Base-by-base conservation (phyloP, 352 stramenopile species). In the Globisporangium barbulae region DNA sequence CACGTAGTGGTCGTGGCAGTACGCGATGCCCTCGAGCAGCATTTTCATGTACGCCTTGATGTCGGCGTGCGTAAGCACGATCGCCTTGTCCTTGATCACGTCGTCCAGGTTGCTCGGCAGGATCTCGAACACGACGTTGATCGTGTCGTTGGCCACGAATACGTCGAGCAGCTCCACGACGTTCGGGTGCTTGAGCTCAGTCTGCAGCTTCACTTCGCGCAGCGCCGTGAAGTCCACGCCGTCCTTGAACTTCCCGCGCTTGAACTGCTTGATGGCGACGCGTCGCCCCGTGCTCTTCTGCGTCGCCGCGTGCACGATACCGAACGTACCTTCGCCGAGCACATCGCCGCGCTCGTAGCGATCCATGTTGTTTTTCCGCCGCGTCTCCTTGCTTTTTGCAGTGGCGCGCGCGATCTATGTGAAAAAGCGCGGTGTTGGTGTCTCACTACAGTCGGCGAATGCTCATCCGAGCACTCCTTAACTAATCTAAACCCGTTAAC, bases 1-100 rank as follows among this genome's bases (percentile, higher is more conserved):
- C 35, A 96, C 84, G 61, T 82, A 93, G 72, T 93, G 83, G 10
- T 78, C 77, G 69, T 96, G 88, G 60, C 88, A 90, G 59, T 93
- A 91, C 39, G 78, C 81, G 45, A 94, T 67, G 1, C 86, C 88
- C 15, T 81, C 67, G 15, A 95, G 74, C 47, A 94, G 73, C 88
- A 95, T 95, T 65, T 88, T 74, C 86, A 96, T 92, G 79, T 94
- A 95, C 30, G 76, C 70, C 69, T 95, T 96, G 64, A 97, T 93
- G 60, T 96, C 81, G 3, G 79, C 75, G 30, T 89, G 82, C 37
- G 86, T 90, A 59, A 97, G 75, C 60, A 96, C 78, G 57, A 96
- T 75, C 0, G 79, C 78, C 69, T 96, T 96, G 73, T 95, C 83
- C 69, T 96, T 94, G 67, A 97, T 91, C 25, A 96, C 83, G 53